phyloP scores from a whole-genome alignment of 164 flowering plant species.

The Kalanchoe fedtschenkoi region DNA sequence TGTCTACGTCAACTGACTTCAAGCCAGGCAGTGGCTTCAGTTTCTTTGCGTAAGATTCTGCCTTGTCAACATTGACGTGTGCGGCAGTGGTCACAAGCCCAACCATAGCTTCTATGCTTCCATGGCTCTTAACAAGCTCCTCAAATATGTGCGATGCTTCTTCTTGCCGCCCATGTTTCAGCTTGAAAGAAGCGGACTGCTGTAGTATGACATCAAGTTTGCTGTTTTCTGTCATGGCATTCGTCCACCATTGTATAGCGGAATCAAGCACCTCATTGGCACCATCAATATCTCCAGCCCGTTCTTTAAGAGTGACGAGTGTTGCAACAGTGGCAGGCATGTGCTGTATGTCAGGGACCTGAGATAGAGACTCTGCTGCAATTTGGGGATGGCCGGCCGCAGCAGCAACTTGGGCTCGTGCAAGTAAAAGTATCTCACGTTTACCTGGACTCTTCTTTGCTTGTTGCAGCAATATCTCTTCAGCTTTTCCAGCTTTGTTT shows the following conservation, averaged over 20 bases:
- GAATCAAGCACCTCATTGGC: constrained; percentile 63
- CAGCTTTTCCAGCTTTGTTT: constrained; percentile 77
- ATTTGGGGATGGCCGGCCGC: constrained; percentile 64
- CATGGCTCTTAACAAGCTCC: constrained; percentile 67
- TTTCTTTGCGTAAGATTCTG: constrained; percentile 71
- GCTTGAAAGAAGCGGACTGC: constrained; percentile 83
- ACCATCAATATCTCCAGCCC: constrained; percentile 70
- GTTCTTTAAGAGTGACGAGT: constrained; percentile 71
- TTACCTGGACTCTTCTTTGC: constrained; percentile 58
- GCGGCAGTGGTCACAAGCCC: constrained; percentile 81
- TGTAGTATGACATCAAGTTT: constrained; percentile 54
- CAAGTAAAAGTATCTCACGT: constrained; percentile 48
- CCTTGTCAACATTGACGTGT: constrained; percentile 59
- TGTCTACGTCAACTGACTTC: constrained; percentile 60
- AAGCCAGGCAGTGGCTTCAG: constrained; percentile 64
- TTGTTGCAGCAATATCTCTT: constrained; percentile 58
- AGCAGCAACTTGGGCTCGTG: constrained; percentile 87
- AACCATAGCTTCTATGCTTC: constrained; percentile 60
- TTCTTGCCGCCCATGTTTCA: constrained; percentile 68
- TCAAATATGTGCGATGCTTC: constrained; percentile 66
- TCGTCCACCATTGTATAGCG: constrained; percentile 74
- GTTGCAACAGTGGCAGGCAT: constrained; percentile 95
- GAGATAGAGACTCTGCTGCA: constrained; percentile 75
- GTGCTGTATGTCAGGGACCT: constrained; percentile 77
- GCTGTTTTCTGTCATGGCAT: constrained; percentile 72